Percentiles rank a stretch among this genome's conserved stretches.
Conservation (phyloP, 1,284 basidiomycete genomes). For the Pascua guehoae region DNA sequence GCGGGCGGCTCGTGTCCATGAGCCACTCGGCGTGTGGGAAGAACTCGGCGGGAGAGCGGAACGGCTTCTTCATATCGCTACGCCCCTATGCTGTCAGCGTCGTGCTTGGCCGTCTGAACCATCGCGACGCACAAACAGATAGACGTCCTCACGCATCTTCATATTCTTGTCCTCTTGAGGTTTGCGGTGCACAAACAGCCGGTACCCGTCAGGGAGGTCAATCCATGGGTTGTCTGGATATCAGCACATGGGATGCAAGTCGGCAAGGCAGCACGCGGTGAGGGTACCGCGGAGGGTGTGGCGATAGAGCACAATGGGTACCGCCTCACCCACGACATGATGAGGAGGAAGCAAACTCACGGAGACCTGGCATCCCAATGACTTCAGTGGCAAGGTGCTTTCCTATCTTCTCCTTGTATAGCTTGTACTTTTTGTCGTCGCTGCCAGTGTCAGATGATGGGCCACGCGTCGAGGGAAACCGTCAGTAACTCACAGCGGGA, state of each 20-base stretch:
- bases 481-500: conserved; percentile 6
- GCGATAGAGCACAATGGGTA: no score
- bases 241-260: no score
- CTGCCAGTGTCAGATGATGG: not conserved
- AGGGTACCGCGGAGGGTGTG: no score
- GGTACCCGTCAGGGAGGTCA: conserved; percentile 32
- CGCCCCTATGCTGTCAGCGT: conserved; percentile 27
- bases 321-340: no score
- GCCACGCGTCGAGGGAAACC: no score
- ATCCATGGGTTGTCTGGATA: conserved; percentile 6
- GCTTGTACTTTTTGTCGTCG: conserved; percentile 20
- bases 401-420: conserved; percentile 31
- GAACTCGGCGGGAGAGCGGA: conserved; percentile 30
- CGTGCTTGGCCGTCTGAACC: not conserved
- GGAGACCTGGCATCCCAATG: conserved; percentile 7
- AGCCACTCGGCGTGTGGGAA: conserved; percentile 36
- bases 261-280: no score
- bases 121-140: conserved; percentile 29
- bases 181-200: conserved; percentile 31
- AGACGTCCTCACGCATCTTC: conserved; percentile 26
- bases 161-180: conserved; percentile 17
- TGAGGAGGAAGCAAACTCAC: not conserved
- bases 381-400: conserved; percentile 21
- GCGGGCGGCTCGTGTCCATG: conserved; percentile 24
- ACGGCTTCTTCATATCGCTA: conserved; percentile 13